Evolutionary conservation across 371 early-diverging fungal genomes (phyloP).

Genomic region (Polyrhizophydium stewartii): DNA sequence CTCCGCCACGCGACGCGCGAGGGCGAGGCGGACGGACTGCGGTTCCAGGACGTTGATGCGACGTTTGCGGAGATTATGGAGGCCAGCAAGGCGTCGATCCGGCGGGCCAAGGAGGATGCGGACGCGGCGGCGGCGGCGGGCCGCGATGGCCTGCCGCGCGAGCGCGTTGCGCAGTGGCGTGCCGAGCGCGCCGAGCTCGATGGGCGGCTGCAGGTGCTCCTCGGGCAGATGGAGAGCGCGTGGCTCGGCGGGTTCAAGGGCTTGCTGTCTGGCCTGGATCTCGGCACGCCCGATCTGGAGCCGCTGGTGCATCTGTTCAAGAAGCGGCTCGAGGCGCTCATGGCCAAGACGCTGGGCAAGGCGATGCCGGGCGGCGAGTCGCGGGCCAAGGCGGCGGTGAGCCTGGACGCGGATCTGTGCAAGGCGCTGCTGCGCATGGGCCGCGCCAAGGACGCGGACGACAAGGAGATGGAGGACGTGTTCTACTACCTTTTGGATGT

Average conservation of each 20-base stretch:
- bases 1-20: conserved; percentile 48
- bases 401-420: conserved; percentile 50
- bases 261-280: conserved; percentile 15
- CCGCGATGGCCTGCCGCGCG: conserved; percentile 30
- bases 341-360: conserved; percentile 18
- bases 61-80: conserved; percentile 57
- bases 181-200: conserved; percentile 62
- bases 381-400: conserved; percentile 8
- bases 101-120: conserved; percentile 13
- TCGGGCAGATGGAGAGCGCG: conserved; percentile 58
- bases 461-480: conserved; percentile 62
- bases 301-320: conserved; percentile 14
- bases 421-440: conserved; percentile 56
- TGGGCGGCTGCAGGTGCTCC: conserved; percentile 50
- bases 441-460: conserved; percentile 33
- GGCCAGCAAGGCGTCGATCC: conserved; percentile 46
- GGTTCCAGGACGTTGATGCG: conserved; percentile 34
- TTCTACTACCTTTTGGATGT: conserved; percentile 64
- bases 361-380: conserved; percentile 6
- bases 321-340: conserved; percentile 10
- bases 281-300: neutral
- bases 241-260: conserved; percentile 82
- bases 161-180: conserved; percentile 79
- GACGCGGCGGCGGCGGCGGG: conserved; percentile 11
- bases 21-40: conserved; percentile 31